Base-by-base conservation (phyloP, 441 rosid genomes). In the Manihot esculenta region DNA sequence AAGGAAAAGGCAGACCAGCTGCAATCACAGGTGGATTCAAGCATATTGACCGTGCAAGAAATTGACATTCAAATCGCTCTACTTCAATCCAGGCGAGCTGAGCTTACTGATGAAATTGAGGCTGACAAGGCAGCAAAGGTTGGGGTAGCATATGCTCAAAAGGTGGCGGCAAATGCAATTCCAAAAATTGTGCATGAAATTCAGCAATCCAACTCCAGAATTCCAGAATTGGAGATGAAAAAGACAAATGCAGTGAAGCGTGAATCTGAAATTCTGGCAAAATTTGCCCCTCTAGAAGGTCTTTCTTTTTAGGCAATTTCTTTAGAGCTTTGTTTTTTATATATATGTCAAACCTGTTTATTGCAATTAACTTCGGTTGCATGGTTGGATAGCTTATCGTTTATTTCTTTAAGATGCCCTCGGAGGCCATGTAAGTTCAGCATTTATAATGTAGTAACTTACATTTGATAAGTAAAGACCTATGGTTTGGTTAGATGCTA, bases 31-130 rank as follows among this genome's bases (percentile, higher is more conserved):
- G 75, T 92, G 33, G 88, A 88, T 27, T 53, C 84, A 2, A 85
- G 77, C 78, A 10, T 74, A 7, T 27, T 68, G 76, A 44, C 81
- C 0, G 80, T 92, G 41, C 77, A 85, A 54, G 92, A 84, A 26
- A 88, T 90, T 2, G 89, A 92, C 70, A 69, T 81, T 9, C 90
- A 87, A 65, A 90, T 92, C 1, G 81, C 79, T 7, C 84, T 76
- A 71, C 96, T 92, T 47, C 83, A 85, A 71, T 66, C 84, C 24
- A 82, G 72, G 56, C 76, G 90, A 15, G 54, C 75, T 3, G 90
- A 81, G 77, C 79, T 92, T 33, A 79, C 68, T 7, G 24, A 55
- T 26, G 71, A 78, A 51, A 77, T 84, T 0, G 84, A 82, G 20
- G 71, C 10, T 26, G 85, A 82, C 79, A 87, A 85, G 78, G 72